Percentiles rank a stretch among this genome's conserved stretches.
These are phyloP conservation scores for Lathyrus oleraceus DNA, from an alignment of 306 rosid species.

Conservation along the genomic window DNA sequence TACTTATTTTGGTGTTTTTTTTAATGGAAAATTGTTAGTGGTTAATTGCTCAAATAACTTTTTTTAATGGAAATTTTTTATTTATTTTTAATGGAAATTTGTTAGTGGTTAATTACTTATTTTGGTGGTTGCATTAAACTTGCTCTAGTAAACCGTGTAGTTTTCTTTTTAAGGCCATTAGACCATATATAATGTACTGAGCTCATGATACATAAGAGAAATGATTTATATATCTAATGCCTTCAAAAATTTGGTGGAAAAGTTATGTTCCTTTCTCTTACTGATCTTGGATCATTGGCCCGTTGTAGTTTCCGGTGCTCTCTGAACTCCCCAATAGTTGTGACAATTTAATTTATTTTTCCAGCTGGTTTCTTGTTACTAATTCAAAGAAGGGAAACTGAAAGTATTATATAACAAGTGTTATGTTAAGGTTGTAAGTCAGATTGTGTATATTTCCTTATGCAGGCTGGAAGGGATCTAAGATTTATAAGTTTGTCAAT, in stretches of 20 bases:
- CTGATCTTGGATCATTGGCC: not conserved
- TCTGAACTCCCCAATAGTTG: not conserved
- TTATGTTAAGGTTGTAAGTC: not conserved
- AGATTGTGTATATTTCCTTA: slow-evolving; percentile 27
- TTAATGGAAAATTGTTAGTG: too few relatives aligned
- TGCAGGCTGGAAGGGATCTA: slow-evolving; percentile 88
- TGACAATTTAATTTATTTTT: slow-evolving; percentile 5
- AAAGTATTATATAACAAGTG: slow-evolving; percentile 1
- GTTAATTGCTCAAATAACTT: too few relatives aligned
- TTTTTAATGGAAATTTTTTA: too few relatives aligned
- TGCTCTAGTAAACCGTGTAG: not conserved
- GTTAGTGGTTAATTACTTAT: too few relatives aligned
- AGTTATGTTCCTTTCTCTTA: not conserved
- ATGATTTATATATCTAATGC: not conserved
- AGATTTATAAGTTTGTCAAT: slow-evolving; percentile 68
- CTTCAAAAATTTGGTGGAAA: not conserved
- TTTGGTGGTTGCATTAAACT: slow-evolving; percentile 5
- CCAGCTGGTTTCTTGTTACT: not conserved
- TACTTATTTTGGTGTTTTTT: not conserved
- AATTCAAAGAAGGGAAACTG: not conserved
- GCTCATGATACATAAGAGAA: not conserved
- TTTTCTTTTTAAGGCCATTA: not conserved
- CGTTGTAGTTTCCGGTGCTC: not conserved
- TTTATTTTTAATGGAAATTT: too few relatives aligned
- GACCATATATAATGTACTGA: not conserved